Percentiles rank a stretch among this genome's conserved stretches.
Conservation (phyloP, 2,329 filamentous ascomycete species). For the Rutstroemia sp. region DNA sequence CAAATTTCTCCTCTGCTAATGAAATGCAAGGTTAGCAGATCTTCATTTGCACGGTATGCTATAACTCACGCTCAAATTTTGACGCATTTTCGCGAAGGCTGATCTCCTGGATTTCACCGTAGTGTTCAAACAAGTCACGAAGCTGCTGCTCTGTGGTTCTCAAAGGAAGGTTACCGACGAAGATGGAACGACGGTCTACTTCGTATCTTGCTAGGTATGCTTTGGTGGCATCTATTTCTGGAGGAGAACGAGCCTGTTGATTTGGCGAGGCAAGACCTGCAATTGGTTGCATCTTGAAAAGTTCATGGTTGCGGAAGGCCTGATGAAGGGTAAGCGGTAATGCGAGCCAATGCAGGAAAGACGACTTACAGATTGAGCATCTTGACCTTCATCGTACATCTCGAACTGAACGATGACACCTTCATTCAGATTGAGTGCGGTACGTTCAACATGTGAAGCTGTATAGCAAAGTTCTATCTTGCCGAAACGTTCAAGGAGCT, state of each 20-base stretch:
- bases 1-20: constrained; percentile 25
- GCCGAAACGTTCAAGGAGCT: constrained; percentile 39
- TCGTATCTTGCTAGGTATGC: constrained; percentile 33
- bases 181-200: constrained; percentile 40
- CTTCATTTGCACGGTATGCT: not conserved
- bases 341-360: not conserved
- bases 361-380: constrained; percentile 40
- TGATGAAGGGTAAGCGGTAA: constrained; percentile 12
- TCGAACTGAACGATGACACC: constrained; percentile 42
- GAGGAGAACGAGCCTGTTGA: not conserved
- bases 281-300: constrained; percentile 31
- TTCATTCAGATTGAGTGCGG: constrained; percentile 24
- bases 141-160: constrained; percentile 33
- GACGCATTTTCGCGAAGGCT: constrained; percentile 28
- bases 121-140: constrained; percentile 31
- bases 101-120: constrained; percentile 33
- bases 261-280: constrained; percentile 23
- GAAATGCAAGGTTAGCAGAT: constrained; percentile 11
- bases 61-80: constrained; percentile 22
- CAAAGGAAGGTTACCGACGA: constrained; percentile 39
- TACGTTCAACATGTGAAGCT: constrained; percentile 21
- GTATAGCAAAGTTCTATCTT: constrained; percentile 30
- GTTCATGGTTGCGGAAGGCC: constrained; percentile 25
- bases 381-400: constrained; percentile 43
- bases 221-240: constrained; percentile 11